Conservation (phyloP, 352 stramenopile genomes). For the Pythium monospermum region DNA sequence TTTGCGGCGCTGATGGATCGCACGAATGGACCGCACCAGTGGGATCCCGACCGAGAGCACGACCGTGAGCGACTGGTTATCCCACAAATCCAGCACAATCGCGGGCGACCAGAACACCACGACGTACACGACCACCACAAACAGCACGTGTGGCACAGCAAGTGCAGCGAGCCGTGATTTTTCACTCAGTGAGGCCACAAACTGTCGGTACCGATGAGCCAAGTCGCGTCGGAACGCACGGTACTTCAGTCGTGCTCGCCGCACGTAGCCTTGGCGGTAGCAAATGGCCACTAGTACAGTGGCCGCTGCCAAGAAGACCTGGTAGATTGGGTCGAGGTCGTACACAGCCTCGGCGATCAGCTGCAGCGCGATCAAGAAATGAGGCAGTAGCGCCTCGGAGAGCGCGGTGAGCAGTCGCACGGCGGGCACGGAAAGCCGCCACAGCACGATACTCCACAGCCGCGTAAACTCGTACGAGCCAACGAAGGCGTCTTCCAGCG, state of each 20-base stretch:
- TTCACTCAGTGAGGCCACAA: conserved; percentile 59
- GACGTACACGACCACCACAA: conserved; percentile 54
- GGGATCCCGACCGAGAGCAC: conserved; percentile 65
- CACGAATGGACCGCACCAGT: conserved; percentile 54
- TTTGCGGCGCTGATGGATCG: conserved; percentile 51
- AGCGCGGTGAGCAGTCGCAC: conserved; percentile 33
- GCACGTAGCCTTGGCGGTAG: conserved; percentile 64
- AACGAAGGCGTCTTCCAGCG: conserved; percentile 46
- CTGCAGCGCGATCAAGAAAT: conserved; percentile 39
- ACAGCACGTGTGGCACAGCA: conserved; percentile 61
- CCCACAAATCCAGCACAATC: conserved; percentile 40
- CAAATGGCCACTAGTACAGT: conserved; percentile 37
- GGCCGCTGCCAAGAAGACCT: conserved; percentile 31
- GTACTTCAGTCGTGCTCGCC: conserved; percentile 47
- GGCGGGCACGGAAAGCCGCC: conserved; percentile 42
- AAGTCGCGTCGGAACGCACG: conserved; percentile 38
- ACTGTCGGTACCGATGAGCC: conserved; percentile 61
- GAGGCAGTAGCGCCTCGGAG: conserved; percentile 56
- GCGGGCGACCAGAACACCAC: conserved; percentile 50
- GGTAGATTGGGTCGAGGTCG: conserved; percentile 57
- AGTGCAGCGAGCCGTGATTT: conserved; percentile 60
- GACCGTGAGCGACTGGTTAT: conserved; percentile 49
- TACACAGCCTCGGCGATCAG: conserved; percentile 36
- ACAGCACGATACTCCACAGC: conserved; percentile 53
- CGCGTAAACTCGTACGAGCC: conserved; percentile 56